Evolutionary conservation across 805 yeast species (phyloP).

Genomic region (Saccharomycopsis olivae): DNA sequence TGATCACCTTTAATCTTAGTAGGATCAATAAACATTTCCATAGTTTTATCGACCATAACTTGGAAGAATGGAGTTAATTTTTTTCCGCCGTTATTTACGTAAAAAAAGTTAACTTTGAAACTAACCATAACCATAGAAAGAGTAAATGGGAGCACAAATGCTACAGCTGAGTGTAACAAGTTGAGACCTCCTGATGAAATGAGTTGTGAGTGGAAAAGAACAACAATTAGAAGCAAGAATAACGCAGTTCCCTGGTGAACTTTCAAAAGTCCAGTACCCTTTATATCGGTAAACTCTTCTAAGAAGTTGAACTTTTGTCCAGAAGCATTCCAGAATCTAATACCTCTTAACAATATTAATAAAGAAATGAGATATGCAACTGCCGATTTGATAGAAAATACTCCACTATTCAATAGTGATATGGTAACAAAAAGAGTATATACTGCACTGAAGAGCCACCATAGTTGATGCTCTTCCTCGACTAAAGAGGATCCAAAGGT

Average conservation of each 20-base stretch:
- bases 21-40: background rate
- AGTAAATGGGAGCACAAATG: constrained; percentile 38
- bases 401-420: background rate
- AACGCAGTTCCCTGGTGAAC: constrained; percentile 2
- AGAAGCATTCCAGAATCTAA: constrained; percentile 80
- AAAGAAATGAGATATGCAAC: constrained; percentile 21
- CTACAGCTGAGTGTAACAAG: constrained; percentile 23
- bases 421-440: constrained; percentile 1
- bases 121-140: constrained; percentile 8
- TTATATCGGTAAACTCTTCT: constrained; percentile 12
- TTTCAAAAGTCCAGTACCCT: constrained; percentile 3
- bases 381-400: constrained; percentile 4
- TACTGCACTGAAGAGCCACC: constrained; percentile 64
- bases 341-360: constrained; percentile 34
- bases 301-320: constrained; percentile 70
- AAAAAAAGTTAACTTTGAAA: constrained; percentile 15
- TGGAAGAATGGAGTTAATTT: constrained; percentile 7
- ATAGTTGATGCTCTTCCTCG: constrained; percentile 92
- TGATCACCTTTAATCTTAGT: constrained; percentile 22
- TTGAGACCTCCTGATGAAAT: constrained; percentile 23
- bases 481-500: constrained; percentile 82
- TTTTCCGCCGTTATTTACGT: constrained; percentile 16
- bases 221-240: constrained; percentile 2
- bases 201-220: constrained; percentile 19
- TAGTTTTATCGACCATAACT: constrained; percentile 6